Evolutionary conservation across 2,329 filamentous ascomycete species (phyloP).

Genomic region (Neurospora sp.): DNA sequence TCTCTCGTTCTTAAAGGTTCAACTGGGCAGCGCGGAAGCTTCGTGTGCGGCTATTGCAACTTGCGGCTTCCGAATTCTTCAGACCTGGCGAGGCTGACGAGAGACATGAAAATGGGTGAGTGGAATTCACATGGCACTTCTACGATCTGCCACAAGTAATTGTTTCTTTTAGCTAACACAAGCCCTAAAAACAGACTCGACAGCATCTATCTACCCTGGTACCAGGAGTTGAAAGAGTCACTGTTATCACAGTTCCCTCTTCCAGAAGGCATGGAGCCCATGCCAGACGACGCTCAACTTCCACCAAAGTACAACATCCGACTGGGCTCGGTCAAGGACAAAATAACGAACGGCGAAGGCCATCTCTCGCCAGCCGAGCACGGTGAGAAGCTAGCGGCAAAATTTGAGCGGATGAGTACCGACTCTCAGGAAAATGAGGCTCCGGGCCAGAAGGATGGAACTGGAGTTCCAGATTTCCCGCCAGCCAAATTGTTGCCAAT

Average conservation of each 20-base stretch:
- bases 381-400: constrained; percentile 14
- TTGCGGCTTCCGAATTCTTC: constrained; percentile 70
- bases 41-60: constrained; percentile 69
- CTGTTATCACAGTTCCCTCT: constrained; percentile 61
- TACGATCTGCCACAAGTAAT: background rate
- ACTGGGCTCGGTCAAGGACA: constrained; percentile 5
- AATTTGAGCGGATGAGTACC: constrained; percentile 16
- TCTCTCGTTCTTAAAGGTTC: constrained; percentile 45
- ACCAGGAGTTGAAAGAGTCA: constrained; percentile 52
- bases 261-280: constrained; percentile 53
- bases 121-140: constrained; percentile 7
- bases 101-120: constrained; percentile 81
- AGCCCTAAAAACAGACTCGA: constrained; percentile 51
- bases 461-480: constrained; percentile 13
- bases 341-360: constrained; percentile 15
- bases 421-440: background rate
- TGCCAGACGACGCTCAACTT: constrained; percentile 64
- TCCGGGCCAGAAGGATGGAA: background rate
- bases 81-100: constrained; percentile 83
- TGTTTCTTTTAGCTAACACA: background rate
- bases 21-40: constrained; percentile 91
- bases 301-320: constrained; percentile 56
- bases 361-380: constrained; percentile 12
- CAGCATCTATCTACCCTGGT: constrained; percentile 72
- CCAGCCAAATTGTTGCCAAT: constrained; percentile 41